phyloP scores from a whole-genome alignment of 257 asterid genomes.

The Primulina eburnea region DNA sequence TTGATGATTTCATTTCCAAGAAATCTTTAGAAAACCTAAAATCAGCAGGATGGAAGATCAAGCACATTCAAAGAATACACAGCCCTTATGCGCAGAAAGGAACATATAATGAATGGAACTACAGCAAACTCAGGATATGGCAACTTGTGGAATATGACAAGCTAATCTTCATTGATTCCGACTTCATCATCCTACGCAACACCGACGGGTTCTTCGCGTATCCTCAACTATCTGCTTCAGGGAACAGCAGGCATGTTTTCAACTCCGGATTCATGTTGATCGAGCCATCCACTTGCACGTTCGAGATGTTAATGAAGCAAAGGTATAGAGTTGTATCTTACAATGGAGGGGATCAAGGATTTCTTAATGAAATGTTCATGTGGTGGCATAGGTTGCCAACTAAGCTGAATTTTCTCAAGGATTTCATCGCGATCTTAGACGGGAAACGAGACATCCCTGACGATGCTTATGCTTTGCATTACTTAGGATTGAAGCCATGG shows the following conservation, averaged over 20 bases:
- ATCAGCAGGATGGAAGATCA: slow-evolving; percentile 44
- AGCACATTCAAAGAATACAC: slow-evolving; percentile 30
- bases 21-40: slow-evolving; percentile 26
- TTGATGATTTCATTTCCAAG: slow-evolving; percentile 31
- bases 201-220: slow-evolving; percentile 64
- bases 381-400: slow-evolving; percentile 93
- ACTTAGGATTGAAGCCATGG: slow-evolving; percentile 86
- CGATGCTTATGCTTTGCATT: slow-evolving; percentile 67
- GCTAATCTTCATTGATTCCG: background rate
- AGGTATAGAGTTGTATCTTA: slow-evolving; percentile 58
- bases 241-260: slow-evolving; percentile 70
- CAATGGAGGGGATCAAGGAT: slow-evolving; percentile 95
- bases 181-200: slow-evolving; percentile 55
- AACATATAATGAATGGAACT: background rate
- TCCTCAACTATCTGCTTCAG: slow-evolving; percentile 84
- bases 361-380: slow-evolving; percentile 69
- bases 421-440: slow-evolving; percentile 30
- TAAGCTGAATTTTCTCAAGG: slow-evolving; percentile 67
- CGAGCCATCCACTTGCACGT: slow-evolving; percentile 85
- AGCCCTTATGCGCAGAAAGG: slow-evolving; percentile 17
- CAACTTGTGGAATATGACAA: background rate
- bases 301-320: slow-evolving; percentile 54
- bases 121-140: background rate
- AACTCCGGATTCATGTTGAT: slow-evolving; percentile 81
- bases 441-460: slow-evolving; percentile 46